Evolutionary conservation across 139 green algal species (phyloP), one percentile per base, ranked within the genome.

Genomic region (Auxenochlorella pyrenoidosa): DNA sequence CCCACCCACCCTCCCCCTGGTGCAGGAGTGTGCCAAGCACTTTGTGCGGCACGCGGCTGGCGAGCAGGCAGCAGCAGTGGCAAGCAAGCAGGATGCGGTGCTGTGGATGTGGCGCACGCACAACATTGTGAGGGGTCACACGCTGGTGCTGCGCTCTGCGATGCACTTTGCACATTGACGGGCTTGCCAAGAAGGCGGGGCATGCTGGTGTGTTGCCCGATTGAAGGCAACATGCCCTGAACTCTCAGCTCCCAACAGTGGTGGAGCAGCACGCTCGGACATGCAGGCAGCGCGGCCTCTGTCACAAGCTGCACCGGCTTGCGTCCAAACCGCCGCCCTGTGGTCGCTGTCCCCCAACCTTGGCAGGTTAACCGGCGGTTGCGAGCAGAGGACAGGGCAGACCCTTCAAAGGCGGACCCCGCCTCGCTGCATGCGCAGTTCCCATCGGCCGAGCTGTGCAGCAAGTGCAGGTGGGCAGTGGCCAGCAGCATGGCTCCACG

Each of bases 31-130:
- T 75, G 81, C 92, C 40, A 59, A 87, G 34, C 92, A 96, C 60
- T 96, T 95, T 84, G 60, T 91, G 72, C 34, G 73, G 34, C 86
- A 93, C 51, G 86, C 91, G 0, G 54, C 59, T 13, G 84, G 80
- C 47, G n/a, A 86, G 21, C 90, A 91, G 60, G 93, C 93, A 0
- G 71, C 43, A 13, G 44, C 34, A 28, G 90, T 97, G 41, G 66
- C 38, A 5, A 91, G 38, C 28, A 86, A 86, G 38, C 86, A 79
- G 5, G 89, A 95, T 18, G 90, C 93, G 18, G 90, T 94, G 43
- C 75, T 98, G 34, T 98, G 95, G 95, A 79, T 96, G 54, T 98
- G 95, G 95, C 70, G 75, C 8, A 90, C 90, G 6, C 95, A 98
- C 91, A 98, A 98, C 88, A 86, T 82, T 79, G 93, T 94, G 72